Percentiles rank a stretch among this genome's conserved stretches.
phyloP scores from a whole-genome alignment of 768 basidiomycete species.

The Inosperma sp. region DNA sequence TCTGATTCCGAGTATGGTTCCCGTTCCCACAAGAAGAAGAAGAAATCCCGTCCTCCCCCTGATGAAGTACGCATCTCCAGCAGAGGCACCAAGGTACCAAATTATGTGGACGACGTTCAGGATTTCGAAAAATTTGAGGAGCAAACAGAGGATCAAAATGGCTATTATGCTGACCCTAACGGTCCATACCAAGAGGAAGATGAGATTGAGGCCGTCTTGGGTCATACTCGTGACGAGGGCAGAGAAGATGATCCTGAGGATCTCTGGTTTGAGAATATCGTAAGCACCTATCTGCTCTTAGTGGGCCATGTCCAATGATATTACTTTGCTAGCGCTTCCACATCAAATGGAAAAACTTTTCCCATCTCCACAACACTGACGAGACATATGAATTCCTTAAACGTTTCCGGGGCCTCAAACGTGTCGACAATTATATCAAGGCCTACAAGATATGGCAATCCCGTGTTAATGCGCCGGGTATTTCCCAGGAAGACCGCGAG shows the following conservation, averaged over 20 bases:
- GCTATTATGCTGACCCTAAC: constrained; percentile 52
- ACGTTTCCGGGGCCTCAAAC: constrained; percentile 91
- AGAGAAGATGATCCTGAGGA: constrained; percentile 73
- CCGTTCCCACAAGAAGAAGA: constrained; percentile 80
- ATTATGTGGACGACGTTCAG: constrained; percentile 78
- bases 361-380: constrained; percentile 98
- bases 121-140: constrained; percentile 71
- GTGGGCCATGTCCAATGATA: constrained; percentile 10
- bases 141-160: constrained; percentile 55
- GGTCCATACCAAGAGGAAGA: constrained; percentile 63
- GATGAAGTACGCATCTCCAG: constrained; percentile 79
- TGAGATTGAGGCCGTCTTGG: constrained; percentile 89
- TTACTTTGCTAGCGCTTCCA: constrained; percentile 73
- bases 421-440: constrained; percentile 99
- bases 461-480: constrained; percentile 55
- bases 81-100: constrained; percentile 72
- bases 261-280: constrained; percentile 84
- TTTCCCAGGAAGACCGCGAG: constrained; percentile 86
- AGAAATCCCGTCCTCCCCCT: constrained; percentile 49
- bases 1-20: constrained; percentile 87
- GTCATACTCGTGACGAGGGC: constrained; percentile 82
- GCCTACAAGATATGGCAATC: constrained; percentile 72
- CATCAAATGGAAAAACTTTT: constrained; percentile 99
- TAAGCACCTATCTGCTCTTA: constrained; percentile 32
- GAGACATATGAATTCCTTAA: constrained; percentile 96